A percentile compares a stretch with the other conserved stretches of the same genome.
phyloP scores from a whole-genome alignment of 805 yeast genomes.

The Candida quercuum region DNA sequence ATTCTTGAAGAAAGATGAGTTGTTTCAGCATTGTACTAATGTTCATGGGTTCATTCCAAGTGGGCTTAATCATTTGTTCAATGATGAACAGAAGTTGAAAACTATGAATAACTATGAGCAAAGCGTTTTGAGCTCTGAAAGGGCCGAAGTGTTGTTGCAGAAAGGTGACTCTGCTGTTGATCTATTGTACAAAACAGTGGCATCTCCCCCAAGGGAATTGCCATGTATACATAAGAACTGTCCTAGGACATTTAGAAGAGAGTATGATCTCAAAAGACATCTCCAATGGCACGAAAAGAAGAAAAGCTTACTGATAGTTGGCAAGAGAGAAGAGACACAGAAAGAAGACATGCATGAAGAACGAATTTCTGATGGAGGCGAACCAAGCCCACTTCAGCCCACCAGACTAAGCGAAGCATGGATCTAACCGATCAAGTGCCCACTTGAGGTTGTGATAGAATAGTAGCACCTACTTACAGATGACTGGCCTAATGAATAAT shows the following conservation, averaged over 20 bases:
- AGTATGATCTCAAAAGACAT: conserved; percentile 45
- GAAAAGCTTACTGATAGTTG: conserved; percentile 3
- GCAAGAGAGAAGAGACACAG: neutral
- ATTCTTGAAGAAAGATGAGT: conserved; percentile 52
- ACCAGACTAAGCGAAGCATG: too few relatives aligned
- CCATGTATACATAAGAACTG: conserved; percentile 48
- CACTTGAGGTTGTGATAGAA: too few relatives aligned
- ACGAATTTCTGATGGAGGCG: too few relatives aligned
- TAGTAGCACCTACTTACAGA: too few relatives aligned
- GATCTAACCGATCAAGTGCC: too few relatives aligned
- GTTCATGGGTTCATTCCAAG: conserved; percentile 30
- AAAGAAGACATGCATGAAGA: too few relatives aligned
- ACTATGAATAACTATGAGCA: neutral
- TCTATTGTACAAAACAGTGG: conserved; percentile 28
- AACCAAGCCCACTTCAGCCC: too few relatives aligned
- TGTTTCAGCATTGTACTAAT: conserved; percentile 50
- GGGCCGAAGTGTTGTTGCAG: conserved; percentile 21
- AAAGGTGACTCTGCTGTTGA: conserved; percentile 24
- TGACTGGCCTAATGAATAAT: too few relatives aligned
- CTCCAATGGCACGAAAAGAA: conserved; percentile 44
- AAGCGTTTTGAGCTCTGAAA: conserved; percentile 12
- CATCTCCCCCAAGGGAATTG: conserved; percentile 26
- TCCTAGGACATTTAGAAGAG: conserved; percentile 45
- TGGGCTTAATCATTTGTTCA: conserved; percentile 3
- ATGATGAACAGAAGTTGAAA: neutral